Percentiles rank a stretch among this genome's conserved stretches.
These are phyloP conservation scores for Teunomyces pallodes DNA, from an alignment of 805 yeast species.

Conservation along the genomic window DNA sequence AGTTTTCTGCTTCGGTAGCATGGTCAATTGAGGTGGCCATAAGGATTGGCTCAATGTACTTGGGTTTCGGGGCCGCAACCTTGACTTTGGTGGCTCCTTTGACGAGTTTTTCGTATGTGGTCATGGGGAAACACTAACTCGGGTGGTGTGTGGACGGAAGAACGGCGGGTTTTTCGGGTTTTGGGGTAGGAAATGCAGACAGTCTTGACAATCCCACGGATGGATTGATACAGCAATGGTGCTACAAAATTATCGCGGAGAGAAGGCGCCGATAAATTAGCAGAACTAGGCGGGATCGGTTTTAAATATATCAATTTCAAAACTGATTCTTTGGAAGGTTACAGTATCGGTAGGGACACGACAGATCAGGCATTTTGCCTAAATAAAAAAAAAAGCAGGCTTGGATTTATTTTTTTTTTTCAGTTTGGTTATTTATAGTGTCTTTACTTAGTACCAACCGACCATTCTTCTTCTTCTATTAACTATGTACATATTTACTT, in stretches of 20 bases:
- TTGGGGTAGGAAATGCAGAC: neutral
- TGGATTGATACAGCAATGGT: neutral
- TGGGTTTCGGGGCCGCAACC: conserved; percentile 97
- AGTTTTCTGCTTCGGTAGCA: conserved; percentile 44
- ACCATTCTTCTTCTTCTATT: neutral
- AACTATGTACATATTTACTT: conserved; percentile 18
- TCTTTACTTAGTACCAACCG: neutral
- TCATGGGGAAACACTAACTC: conserved; percentile 33
- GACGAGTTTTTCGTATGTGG: conserved; percentile 70
- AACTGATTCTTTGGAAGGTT: neutral
- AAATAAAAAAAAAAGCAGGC: too few species aligned
- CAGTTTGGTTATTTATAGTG: neutral
- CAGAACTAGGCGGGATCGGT: neutral
- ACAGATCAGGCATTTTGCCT: neutral
- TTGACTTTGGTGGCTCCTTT: conserved; percentile 53
- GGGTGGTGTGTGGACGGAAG: neutral
- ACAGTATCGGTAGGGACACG: neutral
- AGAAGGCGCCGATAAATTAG: neutral
- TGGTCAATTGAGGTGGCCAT: conserved; percentile 59
- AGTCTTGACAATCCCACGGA: neutral
- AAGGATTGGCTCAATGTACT: conserved; percentile 90
- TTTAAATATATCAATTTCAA: neutral
- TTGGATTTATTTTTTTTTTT: too few species aligned
- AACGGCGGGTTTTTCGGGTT: conserved; percentile 1
- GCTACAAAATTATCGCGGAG: neutral